phyloP scores from a whole-genome alignment of 1,139 yeast genomes.

The Geotrichum australiense region DNA sequence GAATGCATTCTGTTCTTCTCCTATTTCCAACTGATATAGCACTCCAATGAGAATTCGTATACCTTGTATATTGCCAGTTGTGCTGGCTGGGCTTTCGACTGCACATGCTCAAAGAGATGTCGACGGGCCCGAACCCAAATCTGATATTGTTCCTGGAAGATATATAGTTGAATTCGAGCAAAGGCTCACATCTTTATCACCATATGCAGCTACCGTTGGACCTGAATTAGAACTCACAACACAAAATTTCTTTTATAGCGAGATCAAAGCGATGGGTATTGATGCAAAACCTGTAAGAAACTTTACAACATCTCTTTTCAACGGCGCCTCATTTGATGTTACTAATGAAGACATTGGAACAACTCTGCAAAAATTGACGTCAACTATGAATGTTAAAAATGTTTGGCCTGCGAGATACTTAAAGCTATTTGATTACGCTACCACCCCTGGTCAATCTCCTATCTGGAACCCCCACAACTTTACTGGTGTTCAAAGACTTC shows the following conservation, averaged over 20 bases:
- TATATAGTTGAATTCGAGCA: slow-evolving; percentile 17
- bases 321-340: slow-evolving; percentile 17
- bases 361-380: slow-evolving; percentile 10
- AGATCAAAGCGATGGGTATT: slow-evolving; percentile 12
- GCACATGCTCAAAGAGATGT: background rate
- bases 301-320: slow-evolving; percentile 12
- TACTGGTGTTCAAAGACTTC: slow-evolving; percentile 23
- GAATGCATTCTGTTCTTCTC: too few relatives aligned
- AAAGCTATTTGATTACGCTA: slow-evolving; percentile 9
- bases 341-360: background rate
- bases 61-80: too few relatives aligned
- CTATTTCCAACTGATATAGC: too few relatives aligned
- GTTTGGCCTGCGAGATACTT: slow-evolving; percentile 19
- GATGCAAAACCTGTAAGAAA: slow-evolving; percentile 13
- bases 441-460: slow-evolving; percentile 3
- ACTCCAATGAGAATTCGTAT: too few relatives aligned
- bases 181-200: background rate
- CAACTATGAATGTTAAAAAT: slow-evolving; percentile 14
- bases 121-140: background rate
- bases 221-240: slow-evolving; percentile 6
- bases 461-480: slow-evolving; percentile 23
- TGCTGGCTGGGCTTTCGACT: too few relatives aligned
- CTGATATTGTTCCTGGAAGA: slow-evolving; percentile 14
- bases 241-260: slow-evolving; percentile 10
- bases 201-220: background rate